Percentiles rank a stretch among this genome's conserved stretches.
These are phyloP conservation scores for Globisporangium lucens DNA, from an alignment of 352 stramenopile species.

Conservation along the genomic window DNA sequence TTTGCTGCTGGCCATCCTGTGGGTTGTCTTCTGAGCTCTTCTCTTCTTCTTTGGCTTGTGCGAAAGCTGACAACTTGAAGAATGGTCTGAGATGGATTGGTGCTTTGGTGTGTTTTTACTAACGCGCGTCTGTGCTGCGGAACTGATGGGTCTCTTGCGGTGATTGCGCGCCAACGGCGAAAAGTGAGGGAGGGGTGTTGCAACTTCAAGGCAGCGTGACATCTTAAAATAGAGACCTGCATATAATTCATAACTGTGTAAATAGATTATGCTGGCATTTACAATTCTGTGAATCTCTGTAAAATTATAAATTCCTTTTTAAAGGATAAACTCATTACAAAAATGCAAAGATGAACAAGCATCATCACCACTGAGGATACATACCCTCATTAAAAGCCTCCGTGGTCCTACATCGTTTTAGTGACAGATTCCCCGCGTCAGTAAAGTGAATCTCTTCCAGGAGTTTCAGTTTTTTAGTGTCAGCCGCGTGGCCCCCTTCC, in stretches of 20 bases:
- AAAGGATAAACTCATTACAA: background rate
- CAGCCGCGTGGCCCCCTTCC: background rate
- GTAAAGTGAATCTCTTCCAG: background rate
- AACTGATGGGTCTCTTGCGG: background rate
- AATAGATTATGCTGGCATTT: background rate
- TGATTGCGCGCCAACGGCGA: background rate
- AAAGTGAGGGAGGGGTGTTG: background rate
- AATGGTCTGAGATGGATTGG: background rate
- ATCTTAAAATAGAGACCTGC: background rate
- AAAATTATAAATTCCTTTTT: background rate
- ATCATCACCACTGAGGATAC: background rate
- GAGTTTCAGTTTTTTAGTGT: slow-evolving; percentile 1
- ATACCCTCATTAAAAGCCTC: background rate
- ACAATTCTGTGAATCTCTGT: background rate
- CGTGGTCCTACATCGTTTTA: background rate
- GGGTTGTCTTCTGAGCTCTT: background rate
- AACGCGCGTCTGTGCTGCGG: background rate
- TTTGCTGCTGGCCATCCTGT: slow-evolving; percentile 1
- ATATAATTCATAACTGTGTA: background rate
- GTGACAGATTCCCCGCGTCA: background rate
- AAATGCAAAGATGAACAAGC: background rate
- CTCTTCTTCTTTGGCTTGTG: background rate
- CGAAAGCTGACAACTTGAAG: background rate
- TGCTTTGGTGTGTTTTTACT: background rate
- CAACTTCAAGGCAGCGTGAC: background rate